Evolutionary conservation across 1,284 basidiomycete species (phyloP).

Genomic region (Microbotryum silenes-acaulis): DNA sequence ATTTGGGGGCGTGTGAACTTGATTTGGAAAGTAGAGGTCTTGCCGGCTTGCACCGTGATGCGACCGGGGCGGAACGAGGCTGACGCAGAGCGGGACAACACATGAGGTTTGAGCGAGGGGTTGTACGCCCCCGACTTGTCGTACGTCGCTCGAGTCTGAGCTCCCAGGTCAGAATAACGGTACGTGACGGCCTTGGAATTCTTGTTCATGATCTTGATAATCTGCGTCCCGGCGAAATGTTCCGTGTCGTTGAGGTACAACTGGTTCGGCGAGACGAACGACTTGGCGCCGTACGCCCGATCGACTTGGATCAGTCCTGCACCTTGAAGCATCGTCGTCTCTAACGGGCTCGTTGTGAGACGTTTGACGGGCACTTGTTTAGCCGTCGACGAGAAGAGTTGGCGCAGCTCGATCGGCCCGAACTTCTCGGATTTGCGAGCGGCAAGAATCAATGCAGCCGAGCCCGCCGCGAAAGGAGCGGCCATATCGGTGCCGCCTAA

Average conservation of each 20-base stretch:
- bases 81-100: neutral
- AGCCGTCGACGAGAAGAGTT: conserved; percentile 56
- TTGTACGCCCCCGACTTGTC: no score
- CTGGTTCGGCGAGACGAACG: conserved; percentile 53
- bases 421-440: conserved; percentile 48
- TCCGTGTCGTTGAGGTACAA: conserved; percentile 63
- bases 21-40: conserved; percentile 1
- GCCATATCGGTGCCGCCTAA: conserved; percentile 44
- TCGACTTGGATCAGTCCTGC: conserved; percentile 56
- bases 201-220: conserved; percentile 38
- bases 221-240: conserved; percentile 48
- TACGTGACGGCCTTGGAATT: conserved; percentile 12
- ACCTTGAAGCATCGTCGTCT: conserved; percentile 52
- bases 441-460: conserved; percentile 56
- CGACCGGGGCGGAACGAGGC: no score
- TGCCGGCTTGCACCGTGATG: conserved; percentile 9
- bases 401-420: conserved; percentile 46
- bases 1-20: conserved; percentile 13
- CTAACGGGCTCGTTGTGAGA: conserved; percentile 43
- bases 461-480: conserved; percentile 52
- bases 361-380: conserved; percentile 48
- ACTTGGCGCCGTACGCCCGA: conserved; percentile 53
- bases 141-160: conserved; percentile 7
- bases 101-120: no score
- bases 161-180: neutral